phyloP scores from a whole-genome alignment of 2,329 filamentous ascomycete genomes.

The Teratosphaeria gauchensis region DNA sequence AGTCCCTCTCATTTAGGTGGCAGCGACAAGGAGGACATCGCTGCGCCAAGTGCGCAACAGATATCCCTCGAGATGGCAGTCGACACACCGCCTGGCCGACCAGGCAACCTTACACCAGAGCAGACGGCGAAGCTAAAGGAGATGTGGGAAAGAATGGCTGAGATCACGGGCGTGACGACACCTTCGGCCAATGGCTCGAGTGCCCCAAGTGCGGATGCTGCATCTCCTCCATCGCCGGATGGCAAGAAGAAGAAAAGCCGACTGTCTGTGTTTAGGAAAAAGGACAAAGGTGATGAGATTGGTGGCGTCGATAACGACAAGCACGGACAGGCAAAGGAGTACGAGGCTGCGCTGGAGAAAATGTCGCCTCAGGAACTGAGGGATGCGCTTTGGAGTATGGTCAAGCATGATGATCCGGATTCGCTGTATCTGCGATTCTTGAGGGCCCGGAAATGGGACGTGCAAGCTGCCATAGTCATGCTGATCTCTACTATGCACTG shows the following conservation, averaged over 20 bases:
- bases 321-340: conserved; percentile 81
- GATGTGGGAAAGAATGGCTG: conserved; percentile 69
- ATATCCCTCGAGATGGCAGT: conserved; percentile 27
- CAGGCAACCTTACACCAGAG: conserved; percentile 79
- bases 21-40: background rate
- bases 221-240: conserved; percentile 7
- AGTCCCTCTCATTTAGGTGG: conserved; percentile 9
- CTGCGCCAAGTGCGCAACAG: background rate
- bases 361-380: conserved; percentile 70
- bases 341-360: conserved; percentile 68
- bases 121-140: conserved; percentile 82
- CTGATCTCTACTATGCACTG: conserved; percentile 89
- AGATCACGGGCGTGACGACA: conserved; percentile 51
- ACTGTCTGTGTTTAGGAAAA: conserved; percentile 59
- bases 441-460: conserved; percentile 89
- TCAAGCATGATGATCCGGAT: conserved; percentile 92
- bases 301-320: conserved; percentile 61
- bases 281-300: conserved; percentile 36
- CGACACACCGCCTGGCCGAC: conserved; percentile 54
- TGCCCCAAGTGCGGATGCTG: background rate
- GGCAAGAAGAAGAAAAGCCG: conserved; percentile 63
- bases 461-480: conserved; percentile 89
- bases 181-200: background rate
- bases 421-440: conserved; percentile 72
- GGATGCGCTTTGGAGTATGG: conserved; percentile 79